Evolutionary conservation across 768 basidiomycete genomes (phyloP).

Genomic region (Serpula lacrymans): DNA sequence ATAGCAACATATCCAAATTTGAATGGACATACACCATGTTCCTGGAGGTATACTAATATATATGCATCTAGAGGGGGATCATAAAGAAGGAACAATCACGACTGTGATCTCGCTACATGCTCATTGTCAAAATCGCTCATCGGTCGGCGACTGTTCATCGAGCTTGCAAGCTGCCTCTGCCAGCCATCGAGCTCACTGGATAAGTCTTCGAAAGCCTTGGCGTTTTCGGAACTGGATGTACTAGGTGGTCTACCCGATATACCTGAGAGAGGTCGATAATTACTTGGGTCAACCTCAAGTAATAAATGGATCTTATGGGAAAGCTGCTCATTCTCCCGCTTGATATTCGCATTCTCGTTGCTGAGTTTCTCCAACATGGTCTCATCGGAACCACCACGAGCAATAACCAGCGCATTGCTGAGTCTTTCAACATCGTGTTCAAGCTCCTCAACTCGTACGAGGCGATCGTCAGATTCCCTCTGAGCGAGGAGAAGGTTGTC

Average conservation of each 20-base stretch:
- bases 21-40: too few species aligned
- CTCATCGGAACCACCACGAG: slow-evolving; percentile 75
- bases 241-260: slow-evolving; percentile 58
- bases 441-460: slow-evolving; percentile 73
- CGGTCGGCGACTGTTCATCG: slow-evolving; percentile 70
- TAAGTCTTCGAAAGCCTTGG: slow-evolving; percentile 69
- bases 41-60: slow-evolving; percentile 7
- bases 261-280: slow-evolving; percentile 63
- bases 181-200: slow-evolving; percentile 83
- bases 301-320: slow-evolving; percentile 90
- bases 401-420: slow-evolving; percentile 66
- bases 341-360: slow-evolving; percentile 74
- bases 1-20: too few species aligned
- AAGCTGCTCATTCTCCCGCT: slow-evolving; percentile 83
- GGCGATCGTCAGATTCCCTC: slow-evolving; percentile 76
- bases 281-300: slow-evolving; percentile 80
- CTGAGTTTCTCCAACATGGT: slow-evolving; percentile 77
- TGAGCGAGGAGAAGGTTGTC: slow-evolving; percentile 70
- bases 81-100: slow-evolving; percentile 29
- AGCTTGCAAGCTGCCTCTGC: slow-evolving; percentile 80
- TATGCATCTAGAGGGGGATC: slow-evolving; percentile 27
- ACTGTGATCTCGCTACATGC: slow-evolving; percentile 58
- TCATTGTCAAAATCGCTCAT: slow-evolving; percentile 72
- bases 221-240: slow-evolving; percentile 81
- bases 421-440: slow-evolving; percentile 78